phyloP scores from a whole-genome alignment of 768 basidiomycete species.

The Boletus eberwhitei region DNA sequence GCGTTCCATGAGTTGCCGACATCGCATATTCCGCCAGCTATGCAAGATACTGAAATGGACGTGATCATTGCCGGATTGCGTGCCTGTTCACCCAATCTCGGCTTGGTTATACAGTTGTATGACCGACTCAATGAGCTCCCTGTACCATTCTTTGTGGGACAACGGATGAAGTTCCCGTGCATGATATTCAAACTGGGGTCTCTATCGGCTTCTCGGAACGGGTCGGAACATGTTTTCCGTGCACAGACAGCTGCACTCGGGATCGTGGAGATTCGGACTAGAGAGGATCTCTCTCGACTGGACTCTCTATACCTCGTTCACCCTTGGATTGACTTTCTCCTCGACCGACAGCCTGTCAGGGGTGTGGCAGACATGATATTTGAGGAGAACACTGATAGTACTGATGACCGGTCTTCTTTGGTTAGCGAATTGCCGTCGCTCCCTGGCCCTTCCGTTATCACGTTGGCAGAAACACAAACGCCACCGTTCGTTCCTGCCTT shows the following conservation, averaged over 20 bases:
- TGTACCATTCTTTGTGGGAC: neutral
- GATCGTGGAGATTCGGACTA: conserved; percentile 2
- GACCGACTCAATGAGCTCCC: neutral
- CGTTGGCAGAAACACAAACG: neutral
- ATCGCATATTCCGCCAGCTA: neutral
- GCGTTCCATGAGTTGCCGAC: neutral
- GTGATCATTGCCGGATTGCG: neutral
- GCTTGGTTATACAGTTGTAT: neutral
- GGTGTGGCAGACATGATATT: neutral
- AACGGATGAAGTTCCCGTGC: conserved; percentile 7
- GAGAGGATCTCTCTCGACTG: conserved; percentile 3
- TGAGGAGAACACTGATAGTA: neutral
- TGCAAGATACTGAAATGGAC: neutral
- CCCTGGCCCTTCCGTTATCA: neutral
- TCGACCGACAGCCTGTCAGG: neutral
- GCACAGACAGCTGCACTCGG: conserved; percentile 1
- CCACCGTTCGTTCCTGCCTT: neutral
- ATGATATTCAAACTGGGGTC: conserved; percentile 4
- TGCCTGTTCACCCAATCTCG: neutral
- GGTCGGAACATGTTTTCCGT: neutral
- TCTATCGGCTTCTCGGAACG: neutral
- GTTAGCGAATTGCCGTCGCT: neutral
- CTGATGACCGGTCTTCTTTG: neutral
- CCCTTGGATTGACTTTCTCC: conserved; percentile 16
- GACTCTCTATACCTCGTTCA: conserved; percentile 6